Evolutionary conservation across 805 yeast species (phyloP).

Genomic region (Starmerella sirachaensis): DNA sequence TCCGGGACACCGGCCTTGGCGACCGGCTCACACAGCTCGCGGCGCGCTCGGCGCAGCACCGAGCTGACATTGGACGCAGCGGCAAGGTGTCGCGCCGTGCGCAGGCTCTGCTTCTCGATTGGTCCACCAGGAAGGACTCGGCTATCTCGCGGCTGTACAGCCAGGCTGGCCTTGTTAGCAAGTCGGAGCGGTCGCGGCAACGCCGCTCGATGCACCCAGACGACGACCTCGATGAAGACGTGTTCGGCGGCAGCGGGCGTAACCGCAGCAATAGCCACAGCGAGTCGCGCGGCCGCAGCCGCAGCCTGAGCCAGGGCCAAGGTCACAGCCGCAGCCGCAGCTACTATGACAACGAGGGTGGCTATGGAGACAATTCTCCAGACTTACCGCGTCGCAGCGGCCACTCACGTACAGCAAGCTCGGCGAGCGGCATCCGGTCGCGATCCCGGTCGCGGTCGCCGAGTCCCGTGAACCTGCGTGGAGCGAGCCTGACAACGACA

Average conservation of each 20-base stretch:
- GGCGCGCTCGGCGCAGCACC: slow-evolving; percentile 26
- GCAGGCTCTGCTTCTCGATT: slow-evolving; percentile 43
- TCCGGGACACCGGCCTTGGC: slow-evolving; percentile 20
- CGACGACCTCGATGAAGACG: slow-evolving; percentile 15
- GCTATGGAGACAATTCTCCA: too few relatives aligned
- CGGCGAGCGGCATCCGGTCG: background rate
- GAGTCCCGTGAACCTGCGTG: slow-evolving; percentile 20
- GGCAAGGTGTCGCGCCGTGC: slow-evolving; percentile 38
- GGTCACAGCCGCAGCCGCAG: background rate
- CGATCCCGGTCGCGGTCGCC: slow-evolving; percentile 13
- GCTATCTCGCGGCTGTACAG: slow-evolving; percentile 6
- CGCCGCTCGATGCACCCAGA: slow-evolving; percentile 16
- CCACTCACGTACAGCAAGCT: background rate
- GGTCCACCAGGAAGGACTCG: slow-evolving; percentile 37
- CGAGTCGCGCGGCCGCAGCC: background rate
- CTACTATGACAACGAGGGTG: too few relatives aligned
- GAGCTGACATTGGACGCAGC: slow-evolving; percentile 4
- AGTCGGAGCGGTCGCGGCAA: slow-evolving; percentile 1
- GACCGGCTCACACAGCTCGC: slow-evolving; percentile 39
- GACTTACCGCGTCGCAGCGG: background rate
- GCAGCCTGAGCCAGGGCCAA: background rate
- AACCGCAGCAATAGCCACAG: background rate
- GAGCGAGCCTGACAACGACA: slow-evolving; percentile 20
- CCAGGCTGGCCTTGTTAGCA: slow-evolving; percentile 16
- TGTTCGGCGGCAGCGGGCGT: slow-evolving; percentile 6